Evolutionary conservation across 1,284 basidiomycete species (phyloP).

Genomic region (Tilletia caries): DNA sequence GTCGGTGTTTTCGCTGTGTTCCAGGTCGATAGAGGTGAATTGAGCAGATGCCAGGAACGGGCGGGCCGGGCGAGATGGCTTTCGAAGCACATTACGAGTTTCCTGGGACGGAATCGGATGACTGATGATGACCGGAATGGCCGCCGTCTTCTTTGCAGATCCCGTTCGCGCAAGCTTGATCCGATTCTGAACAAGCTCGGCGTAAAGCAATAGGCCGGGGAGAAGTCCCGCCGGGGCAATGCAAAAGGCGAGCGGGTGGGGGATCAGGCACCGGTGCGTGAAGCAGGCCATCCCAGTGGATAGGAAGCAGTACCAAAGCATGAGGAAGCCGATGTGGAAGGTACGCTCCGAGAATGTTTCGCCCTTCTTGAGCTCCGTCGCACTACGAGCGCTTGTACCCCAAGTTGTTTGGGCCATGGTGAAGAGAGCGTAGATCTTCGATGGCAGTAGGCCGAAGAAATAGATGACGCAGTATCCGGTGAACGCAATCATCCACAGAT

Average conservation of each 20-base stretch:
- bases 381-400: slow-evolving; percentile 17
- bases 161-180: background rate
- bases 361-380: slow-evolving; percentile 8
- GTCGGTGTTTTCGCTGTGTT: background rate
- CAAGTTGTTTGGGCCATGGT: slow-evolving; percentile 17
- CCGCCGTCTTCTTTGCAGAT: background rate
- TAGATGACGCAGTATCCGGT: slow-evolving; percentile 11
- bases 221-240: background rate
- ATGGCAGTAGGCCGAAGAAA: slow-evolving; percentile 18
- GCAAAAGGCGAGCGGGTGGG: background rate
- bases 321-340: slow-evolving; percentile 12
- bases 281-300: slow-evolving; percentile 13
- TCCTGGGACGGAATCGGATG: background rate
- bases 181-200: background rate
- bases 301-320: slow-evolving; percentile 11
- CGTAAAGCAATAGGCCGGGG: background rate
- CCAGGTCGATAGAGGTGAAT: slow-evolving; percentile 2
- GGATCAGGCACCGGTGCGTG: slow-evolving; percentile 2
- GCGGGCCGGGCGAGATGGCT: background rate
- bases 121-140: background rate
- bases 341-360: background rate
- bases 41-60: background rate
- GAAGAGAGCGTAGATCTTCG: slow-evolving; percentile 15
- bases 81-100: background rate
- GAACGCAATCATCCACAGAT: slow-evolving; percentile 16